phyloP scores from a whole-genome alignment of 164 flowering plant species.

The Piper longum region DNA sequence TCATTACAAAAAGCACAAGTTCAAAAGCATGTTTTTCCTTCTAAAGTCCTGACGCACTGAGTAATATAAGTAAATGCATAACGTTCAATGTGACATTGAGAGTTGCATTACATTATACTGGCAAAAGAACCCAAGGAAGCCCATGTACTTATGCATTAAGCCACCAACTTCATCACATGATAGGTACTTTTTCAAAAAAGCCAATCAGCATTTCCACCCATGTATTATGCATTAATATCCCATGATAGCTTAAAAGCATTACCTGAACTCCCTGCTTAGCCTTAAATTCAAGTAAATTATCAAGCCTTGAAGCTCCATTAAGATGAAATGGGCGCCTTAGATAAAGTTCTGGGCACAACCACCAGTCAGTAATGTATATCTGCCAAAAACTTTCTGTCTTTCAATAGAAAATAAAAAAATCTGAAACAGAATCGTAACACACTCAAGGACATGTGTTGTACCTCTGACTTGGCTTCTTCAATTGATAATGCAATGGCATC shows the following conservation, averaged over 20 bases:
- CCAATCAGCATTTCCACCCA: too few species aligned
- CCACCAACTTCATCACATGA: too few species aligned
- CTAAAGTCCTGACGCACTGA: too few species aligned
- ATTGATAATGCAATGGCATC: slow-evolving; percentile 85
- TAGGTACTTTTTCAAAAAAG: too few species aligned
- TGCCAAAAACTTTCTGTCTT: slow-evolving; percentile 21
- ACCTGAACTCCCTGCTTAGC: slow-evolving; percentile 99
- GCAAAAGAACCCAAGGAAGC: too few species aligned
- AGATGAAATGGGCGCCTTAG: slow-evolving; percentile 71
- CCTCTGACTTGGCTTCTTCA: slow-evolving; percentile 96
- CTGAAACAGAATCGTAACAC: neutral
- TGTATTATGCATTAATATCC: neutral
- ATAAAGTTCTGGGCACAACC: slow-evolving; percentile 98
- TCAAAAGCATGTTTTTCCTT: too few species aligned
- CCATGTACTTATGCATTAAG: too few species aligned
- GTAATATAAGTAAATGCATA: too few species aligned
- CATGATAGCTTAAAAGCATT: neutral
- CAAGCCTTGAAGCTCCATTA: slow-evolving; percentile 73
- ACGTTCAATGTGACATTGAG: too few species aligned
- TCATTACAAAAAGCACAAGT: too few species aligned
- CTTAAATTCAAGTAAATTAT: slow-evolving; percentile 74
- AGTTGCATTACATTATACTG: too few species aligned
- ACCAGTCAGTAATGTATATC: slow-evolving; percentile 98
- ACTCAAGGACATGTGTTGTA: slow-evolving; percentile 10
- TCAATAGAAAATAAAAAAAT: neutral